Evolutionary conservation across 495 filamentous ascomycete genomes (phyloP).

Genomic region (Pyrenula massariospora): DNA sequence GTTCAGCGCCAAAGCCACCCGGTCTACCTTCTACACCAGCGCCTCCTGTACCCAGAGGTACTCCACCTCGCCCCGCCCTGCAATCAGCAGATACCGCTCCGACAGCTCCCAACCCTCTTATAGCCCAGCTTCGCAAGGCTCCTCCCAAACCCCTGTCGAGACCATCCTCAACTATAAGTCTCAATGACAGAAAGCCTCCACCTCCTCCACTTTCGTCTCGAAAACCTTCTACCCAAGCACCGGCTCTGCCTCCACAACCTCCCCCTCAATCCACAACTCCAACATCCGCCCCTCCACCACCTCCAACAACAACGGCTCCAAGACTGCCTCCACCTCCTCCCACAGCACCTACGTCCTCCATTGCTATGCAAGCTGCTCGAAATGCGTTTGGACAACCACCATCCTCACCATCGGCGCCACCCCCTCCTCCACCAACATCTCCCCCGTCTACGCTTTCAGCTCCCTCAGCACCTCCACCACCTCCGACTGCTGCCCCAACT

Average conservation of each 20-base stretch:
- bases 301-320: conserved; percentile 28
- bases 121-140: conserved; percentile 50
- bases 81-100: conserved; percentile 42
- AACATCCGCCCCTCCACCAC: conserved; percentile 31
- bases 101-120: conserved; percentile 41
- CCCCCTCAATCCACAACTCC: conserved; percentile 26
- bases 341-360: conserved; percentile 24
- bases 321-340: conserved; percentile 27
- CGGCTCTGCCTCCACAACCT: conserved; percentile 28
- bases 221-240: conserved; percentile 45
- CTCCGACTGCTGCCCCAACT: conserved; percentile 42
- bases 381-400: conserved; percentile 40
- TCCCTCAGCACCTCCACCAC: conserved; percentile 32
- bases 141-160: conserved; percentile 38
- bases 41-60: conserved; percentile 20
- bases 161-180: conserved; percentile 32
- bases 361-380: conserved; percentile 35
- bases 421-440: conserved; percentile 36
- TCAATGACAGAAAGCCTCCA: conserved; percentile 41
- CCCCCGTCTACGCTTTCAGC: conserved; percentile 26
- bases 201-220: conserved; percentile 53
- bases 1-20: conserved; percentile 53
- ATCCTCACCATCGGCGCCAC: conserved; percentile 38
- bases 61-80: conserved; percentile 34
- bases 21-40: conserved; percentile 36